Base-by-base conservation (phyloP, 2,329 filamentous ascomycete species). In the Emericellopsis cladophorae region DNA sequence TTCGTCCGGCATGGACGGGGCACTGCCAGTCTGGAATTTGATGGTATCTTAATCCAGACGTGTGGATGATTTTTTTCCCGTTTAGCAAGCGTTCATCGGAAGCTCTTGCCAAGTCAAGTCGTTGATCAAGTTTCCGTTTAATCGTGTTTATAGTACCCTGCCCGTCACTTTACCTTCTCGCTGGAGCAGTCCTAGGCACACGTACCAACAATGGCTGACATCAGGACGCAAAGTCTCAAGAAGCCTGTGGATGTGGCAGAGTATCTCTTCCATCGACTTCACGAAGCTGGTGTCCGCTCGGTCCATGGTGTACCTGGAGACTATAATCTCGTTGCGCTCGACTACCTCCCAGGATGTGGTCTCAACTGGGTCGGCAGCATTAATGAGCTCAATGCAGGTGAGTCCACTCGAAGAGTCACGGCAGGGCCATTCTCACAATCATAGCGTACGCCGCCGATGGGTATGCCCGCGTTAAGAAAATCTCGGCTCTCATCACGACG, bases 361-460 rank as follows among this genome's bases (percentile, higher is more conserved):
- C 59, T 85, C 31, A 68, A 70, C 50, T 83, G 79, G 79, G 74
- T 81, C 33, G 75, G 75, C 43, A 84, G 79, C 54, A 75, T 76
- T 48, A 85, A 85, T 52, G 81, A 85, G 57, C 69, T 85, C 44
- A 85, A 85, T 54, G 81, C 81, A 36, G 76, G 78, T 77, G 52
- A 58, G 67, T 55, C 26, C 35, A 41, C 23, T 34, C 16, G 16
- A 21, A 5, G 18, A 21, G 18, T 8, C 32, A 22, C 7, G 14
- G 8, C 18, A n/a, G 39, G n/a, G 11, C 16, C 15, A 4, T 9
- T 35, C 11, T 31, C 12, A 40, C 21, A 29, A 39, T 48, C 49
- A 44, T 52, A 75, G 81, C 79, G 15, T 88, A 88, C 52, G 82
- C 83, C 23, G 81, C 84, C n/a, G 84, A 88, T 61, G 84, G 83